Evolutionary conservation across 1,139 yeast genomes (phyloP), one percentile per base, ranked within the genome.

Genomic region (Yamadazyma triangularis): DNA sequence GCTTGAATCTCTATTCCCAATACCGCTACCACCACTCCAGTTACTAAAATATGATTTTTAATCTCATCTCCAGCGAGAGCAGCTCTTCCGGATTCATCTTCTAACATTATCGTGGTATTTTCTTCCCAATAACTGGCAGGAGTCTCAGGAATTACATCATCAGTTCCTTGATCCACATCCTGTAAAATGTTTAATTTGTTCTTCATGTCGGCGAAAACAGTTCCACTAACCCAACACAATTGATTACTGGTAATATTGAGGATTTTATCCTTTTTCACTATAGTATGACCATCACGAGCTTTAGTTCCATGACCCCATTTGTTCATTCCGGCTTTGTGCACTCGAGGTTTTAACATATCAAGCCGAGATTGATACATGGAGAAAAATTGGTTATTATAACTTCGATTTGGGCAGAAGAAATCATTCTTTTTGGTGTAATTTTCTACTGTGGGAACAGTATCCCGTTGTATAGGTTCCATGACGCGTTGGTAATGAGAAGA

Each of bases 41-140:
- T 89, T 0, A 89, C 95, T 23, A 91, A 62, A 3, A 71, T 56
- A 53, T 74, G 44, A 44, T 60, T 45, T 35, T 45, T 40, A 35
- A 69, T 63, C 13, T 71, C 64, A 22, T 77, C 81, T 20, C 95
- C 94, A 29, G 75, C 77, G 20, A 91, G 60, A 18, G 77, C 56
- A 8, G 94, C 81, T 29, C 99, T 66, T 4, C 99, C 98, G 30
- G 91, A 79, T 50, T 89, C 97, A 56, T 93, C 98, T 54, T 91
- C 98, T 26, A 93, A 54, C 80, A 81, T 76, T 14, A 85, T 86
- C 13, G 78, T 64, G 1, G 69, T 73, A 25, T 39, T 38, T 4
- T 44, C 50, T 2, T 48, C 48, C 2, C 40, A 47, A 39, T 69
- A 69, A 10, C 54, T 48, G 4, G 34, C 38, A 0, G 64, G 64